Evolutionary conservation across 2,329 filamentous ascomycete species (phyloP).

Genomic region (Hypomyces rosellus): DNA sequence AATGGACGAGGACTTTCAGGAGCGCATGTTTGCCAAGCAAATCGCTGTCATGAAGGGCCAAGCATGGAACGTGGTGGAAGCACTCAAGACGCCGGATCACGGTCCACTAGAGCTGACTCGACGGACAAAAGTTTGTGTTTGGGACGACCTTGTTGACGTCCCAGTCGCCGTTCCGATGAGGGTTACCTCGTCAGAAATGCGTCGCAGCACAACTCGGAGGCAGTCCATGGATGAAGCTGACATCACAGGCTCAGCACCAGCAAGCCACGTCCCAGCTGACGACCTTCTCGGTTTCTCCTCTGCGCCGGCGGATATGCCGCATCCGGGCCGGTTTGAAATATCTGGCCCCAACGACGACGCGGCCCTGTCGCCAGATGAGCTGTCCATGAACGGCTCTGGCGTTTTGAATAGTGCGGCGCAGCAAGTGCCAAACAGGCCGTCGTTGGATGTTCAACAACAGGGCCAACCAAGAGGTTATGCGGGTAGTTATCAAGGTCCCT

Average conservation of each 20-base stretch:
- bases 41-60: constrained; percentile 99
- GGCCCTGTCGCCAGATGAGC: constrained; percentile 33
- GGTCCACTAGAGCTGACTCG: constrained; percentile 90
- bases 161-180: constrained; percentile 90
- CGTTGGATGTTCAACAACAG: constrained; percentile 4
- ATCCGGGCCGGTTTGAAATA: constrained; percentile 70
- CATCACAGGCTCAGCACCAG: constrained; percentile 49
- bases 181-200: constrained; percentile 76
- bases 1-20: constrained; percentile 91
- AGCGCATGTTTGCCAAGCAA: constrained; percentile 97
- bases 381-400: constrained; percentile 17
- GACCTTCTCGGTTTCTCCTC: constrained; percentile 67
- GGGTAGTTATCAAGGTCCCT: constrained; percentile 37
- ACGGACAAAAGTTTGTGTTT: constrained; percentile 86
- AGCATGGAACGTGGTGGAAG: constrained; percentile 98
- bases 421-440: neutral
- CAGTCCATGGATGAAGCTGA: constrained; percentile 74
- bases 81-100: constrained; percentile 85
- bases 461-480: constrained; percentile 16
- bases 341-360: constrained; percentile 38
- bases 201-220: constrained; percentile 51
- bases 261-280: constrained; percentile 30
- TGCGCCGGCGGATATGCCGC: constrained; percentile 60
- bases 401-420: neutral
- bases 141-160: constrained; percentile 96